Base-by-base conservation (phyloP, 305 asterid species). In the Plantago coronopus region DNA sequence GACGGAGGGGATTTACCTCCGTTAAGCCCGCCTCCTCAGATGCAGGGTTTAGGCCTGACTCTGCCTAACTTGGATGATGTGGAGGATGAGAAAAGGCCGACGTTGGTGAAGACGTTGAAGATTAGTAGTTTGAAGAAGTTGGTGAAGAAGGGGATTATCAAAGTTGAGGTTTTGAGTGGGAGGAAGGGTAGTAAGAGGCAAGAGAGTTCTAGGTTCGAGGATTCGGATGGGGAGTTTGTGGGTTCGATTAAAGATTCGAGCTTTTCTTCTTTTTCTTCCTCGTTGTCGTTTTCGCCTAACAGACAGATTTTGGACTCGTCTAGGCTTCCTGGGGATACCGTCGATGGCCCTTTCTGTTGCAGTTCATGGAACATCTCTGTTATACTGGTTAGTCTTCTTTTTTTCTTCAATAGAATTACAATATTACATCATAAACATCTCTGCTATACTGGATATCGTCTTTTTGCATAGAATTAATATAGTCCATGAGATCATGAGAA, bases 21-120 rank as follows among this genome's bases (percentile, higher is more conserved):
- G 7, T 74, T 80, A 8, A 74, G 86, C 65, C 97, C 95, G 25
- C 81, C 95, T 5, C 93, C 95, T 2, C 60, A 74, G 62, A 72
- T 81, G 67, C 90, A 75, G 60, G 77, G 79, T 66, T 21, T 77
- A 25, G 75, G 79, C 37, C 66, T 84, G 0, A 79, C 86, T 17
- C 69, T 69, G 47, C 91, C 94, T n/a, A 69, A 65, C 25, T 42
- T 76, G 17, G 72, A 64, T 37, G 45, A 69, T 25, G 58, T 18
- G 14, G 81, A 80, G 16, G 57, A 57, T 17, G 47, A 74, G 22
- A 7, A 27, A 3, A 47, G 62, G 16, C 17, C 70, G n/a, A 48
- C 62, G 12, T 46, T 45, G 7, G 40, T 12, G 10, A 71, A 61
- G 8, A 38, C 47, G 11, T 71, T 71, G 12, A 75, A 43, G 18